These are phyloP conservation scores for Diplodia scrobiculata DNA, from an alignment of 2,329 filamentous ascomycete genomes.

Conservation along the genomic window DNA sequence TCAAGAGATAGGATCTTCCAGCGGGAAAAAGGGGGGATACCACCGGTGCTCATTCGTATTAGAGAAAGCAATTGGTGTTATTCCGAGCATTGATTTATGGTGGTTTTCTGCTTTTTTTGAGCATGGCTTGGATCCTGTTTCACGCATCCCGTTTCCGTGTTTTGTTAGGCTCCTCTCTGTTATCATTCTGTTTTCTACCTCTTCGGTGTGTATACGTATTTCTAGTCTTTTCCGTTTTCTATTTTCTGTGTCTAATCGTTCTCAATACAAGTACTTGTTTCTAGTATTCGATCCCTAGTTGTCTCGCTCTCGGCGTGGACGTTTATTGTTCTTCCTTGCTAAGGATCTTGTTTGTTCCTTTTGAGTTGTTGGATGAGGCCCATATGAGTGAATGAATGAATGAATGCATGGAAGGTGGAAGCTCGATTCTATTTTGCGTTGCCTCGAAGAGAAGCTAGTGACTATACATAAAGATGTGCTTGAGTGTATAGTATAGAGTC, in stretches of 20 bases:
- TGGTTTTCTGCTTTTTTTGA: neutral
- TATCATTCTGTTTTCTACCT: neutral
- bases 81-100: neutral
- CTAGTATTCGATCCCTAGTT: neutral
- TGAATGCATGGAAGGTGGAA: no score
- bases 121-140: neutral
- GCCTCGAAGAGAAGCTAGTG: no score
- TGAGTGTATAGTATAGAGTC: no score
- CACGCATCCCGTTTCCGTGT: neutral
- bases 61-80: neutral
- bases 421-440: no score
- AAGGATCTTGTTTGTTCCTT: neutral
- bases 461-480: no score
- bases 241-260: neutral
- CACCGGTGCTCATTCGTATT: neutral
- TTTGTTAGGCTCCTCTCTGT: neutral
- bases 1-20: neutral
- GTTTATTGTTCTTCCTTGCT: neutral
- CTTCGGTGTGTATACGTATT: neutral
- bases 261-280: neutral
- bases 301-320: neutral
- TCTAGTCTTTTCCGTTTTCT: neutral
- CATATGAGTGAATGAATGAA: no score
- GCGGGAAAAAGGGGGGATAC: neutral
- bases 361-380: no score